Base-by-base conservation (phyloP, 495 filamentous ascomycete genomes). In the Daldinia loculata region DNA sequence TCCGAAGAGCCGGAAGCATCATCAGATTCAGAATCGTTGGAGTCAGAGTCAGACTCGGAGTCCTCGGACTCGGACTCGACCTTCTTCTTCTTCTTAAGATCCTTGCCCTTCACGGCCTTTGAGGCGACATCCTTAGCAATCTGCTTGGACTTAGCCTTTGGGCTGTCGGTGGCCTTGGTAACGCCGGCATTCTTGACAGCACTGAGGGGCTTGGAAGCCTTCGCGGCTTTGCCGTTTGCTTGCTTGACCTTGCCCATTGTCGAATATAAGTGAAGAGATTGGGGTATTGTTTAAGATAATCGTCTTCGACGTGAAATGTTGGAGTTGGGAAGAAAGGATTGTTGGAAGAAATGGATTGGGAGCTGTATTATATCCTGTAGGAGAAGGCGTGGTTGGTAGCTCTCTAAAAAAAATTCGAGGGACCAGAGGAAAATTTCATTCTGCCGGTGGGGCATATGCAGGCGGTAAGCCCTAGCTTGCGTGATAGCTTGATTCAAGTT, bases 231-330 rank as follows among this genome's bases (percentile, higher is more conserved):
- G 79, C 76, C 77, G 74, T 84, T 84, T 77, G 80, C 75, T 66
- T 84, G 80, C 78, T 86, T 86, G 48, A 81, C 76, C 81, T 89
- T 89, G 78, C 81, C 86, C 88, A 89, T 90, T 76, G 75, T 82
- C 50, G 62, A 79, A 61, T 60, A 1, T 15, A 57, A 45, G 48
- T 67, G 57, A 56, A 19, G 32, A 6, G 56, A 56, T 66, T 52
- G 65, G 56, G 58, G 51, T 48, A 60, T 51, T 66, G 59, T 64
- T 52, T 53, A 48, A 45, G 63, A 67, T 53, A 69, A 24, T 38
- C 39, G 53, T 63, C 62, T 74, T 71, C 55, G 61, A 61, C 30
- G 48, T 56, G 59, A 65, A 71, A 36, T 36, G 59, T 68, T 61
- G 71, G 63, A 58, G 32, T 52, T 26, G 56, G 62, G 56, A 69